These are phyloP conservation scores for Xylaria sp. DNA, from an alignment of 2,329 filamentous ascomycete species.

Conservation along the genomic window DNA sequence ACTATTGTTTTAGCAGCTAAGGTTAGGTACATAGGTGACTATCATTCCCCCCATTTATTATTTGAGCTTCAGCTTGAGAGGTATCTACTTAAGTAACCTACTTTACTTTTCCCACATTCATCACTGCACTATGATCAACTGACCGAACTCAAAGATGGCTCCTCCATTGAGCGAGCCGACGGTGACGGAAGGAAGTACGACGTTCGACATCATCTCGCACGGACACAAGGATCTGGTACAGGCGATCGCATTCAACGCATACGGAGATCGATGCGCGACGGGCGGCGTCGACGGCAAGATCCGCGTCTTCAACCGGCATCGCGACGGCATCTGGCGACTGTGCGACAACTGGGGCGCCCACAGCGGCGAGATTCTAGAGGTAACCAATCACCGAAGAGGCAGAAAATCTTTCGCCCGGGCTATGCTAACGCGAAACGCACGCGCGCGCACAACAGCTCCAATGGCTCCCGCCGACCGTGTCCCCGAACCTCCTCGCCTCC, in stretches of 20 bases:
- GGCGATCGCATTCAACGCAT: constrained; percentile 89
- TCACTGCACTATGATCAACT: constrained; percentile 35
- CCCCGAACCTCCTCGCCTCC: constrained; percentile 85
- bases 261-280: constrained; percentile 90
- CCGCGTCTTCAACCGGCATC: constrained; percentile 88
- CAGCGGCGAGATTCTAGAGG: constrained; percentile 89
- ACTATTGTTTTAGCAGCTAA: too few relatives aligned
- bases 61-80: background rate
- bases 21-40: too few relatives aligned
- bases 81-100: too few relatives aligned
- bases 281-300: constrained; percentile 93
- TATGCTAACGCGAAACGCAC: constrained; percentile 38
- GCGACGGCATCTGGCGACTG: constrained; percentile 79
- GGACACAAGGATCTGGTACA: constrained; percentile 84
- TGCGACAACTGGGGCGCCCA: constrained; percentile 92
- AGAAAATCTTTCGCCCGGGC: background rate
- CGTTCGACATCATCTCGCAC: constrained; percentile 74
- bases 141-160: constrained; percentile 39
- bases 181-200: constrained; percentile 55
- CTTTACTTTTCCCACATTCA: background rate
- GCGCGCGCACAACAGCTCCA: constrained; percentile 78
- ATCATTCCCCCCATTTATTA: background rate
- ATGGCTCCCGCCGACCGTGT: constrained; percentile 92
- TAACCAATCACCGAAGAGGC: constrained; percentile 51
- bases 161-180: constrained; percentile 40